Evolutionary conservation across 257 asterid species (phyloP).

Genomic region (Eucommia ulmoides): DNA sequence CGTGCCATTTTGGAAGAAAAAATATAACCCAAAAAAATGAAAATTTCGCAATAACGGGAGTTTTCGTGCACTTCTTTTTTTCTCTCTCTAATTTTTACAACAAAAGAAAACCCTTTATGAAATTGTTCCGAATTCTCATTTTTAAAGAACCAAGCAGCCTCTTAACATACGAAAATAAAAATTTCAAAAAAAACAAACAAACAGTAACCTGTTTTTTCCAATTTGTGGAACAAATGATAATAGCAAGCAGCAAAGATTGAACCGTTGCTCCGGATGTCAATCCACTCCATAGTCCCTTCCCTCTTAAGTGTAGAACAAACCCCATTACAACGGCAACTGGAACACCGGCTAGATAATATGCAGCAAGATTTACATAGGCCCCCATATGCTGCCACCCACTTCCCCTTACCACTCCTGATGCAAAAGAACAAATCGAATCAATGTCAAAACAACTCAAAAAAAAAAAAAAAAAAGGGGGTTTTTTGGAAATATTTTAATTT

Average conservation of each 20-base stretch:
- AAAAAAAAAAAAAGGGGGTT: too few relatives aligned
- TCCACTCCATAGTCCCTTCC: slow-evolving; percentile 43
- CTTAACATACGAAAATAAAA: too few relatives aligned
- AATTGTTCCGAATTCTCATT: too few relatives aligned
- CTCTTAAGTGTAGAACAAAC: slow-evolving; percentile 28
- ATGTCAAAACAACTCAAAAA: too few relatives aligned
- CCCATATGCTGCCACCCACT: slow-evolving; percentile 47
- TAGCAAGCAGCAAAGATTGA: slow-evolving; percentile 20
- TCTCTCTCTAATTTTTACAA: too few relatives aligned
- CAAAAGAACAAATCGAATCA: too few relatives aligned
- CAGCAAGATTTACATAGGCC: slow-evolving; percentile 42
- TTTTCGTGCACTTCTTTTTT: too few relatives aligned
- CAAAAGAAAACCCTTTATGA: too few relatives aligned
- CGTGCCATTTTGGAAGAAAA: too few relatives aligned
- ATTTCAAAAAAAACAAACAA: neutral
- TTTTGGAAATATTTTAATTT: neutral
- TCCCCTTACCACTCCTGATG: slow-evolving; percentile 47
- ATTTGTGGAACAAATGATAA: too few relatives aligned
- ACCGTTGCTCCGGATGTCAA: slow-evolving; percentile 29
- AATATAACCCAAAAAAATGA: too few relatives aligned
- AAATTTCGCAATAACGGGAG: neutral
- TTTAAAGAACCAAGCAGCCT: too few relatives aligned
- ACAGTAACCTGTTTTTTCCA: slow-evolving; percentile 27
- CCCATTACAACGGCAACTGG: slow-evolving; percentile 31
- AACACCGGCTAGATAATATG: slow-evolving; percentile 33